phyloP scores from a whole-genome alignment of 768 basidiomycete genomes.

The Macrolepiota dolichaula region DNA sequence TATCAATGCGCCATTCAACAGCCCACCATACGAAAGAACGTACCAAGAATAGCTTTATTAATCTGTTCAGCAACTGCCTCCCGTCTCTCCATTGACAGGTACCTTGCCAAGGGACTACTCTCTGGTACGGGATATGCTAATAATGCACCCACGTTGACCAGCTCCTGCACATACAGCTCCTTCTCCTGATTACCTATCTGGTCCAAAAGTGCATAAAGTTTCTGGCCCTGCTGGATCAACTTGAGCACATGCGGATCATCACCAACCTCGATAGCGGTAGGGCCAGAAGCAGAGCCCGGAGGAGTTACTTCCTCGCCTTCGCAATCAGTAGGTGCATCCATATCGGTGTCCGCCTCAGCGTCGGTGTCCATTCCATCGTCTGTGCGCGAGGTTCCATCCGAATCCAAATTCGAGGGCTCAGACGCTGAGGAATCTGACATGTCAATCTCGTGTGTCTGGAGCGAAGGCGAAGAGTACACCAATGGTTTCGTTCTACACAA shows the following conservation, averaged over 20 bases:
- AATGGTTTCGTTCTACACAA: slow-evolving; percentile 73
- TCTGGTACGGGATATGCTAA: slow-evolving; percentile 85
- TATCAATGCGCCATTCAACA: not conserved
- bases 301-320: not conserved
- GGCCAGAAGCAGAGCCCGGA: not conserved
- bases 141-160: slow-evolving; percentile 70
- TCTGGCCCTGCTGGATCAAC: slow-evolving; percentile 40
- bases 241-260: slow-evolving; percentile 6
- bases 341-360: not conserved
- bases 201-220: slow-evolving; percentile 61
- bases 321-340: not conserved
- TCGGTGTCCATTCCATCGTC: slow-evolving; percentile 1
- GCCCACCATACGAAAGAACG: slow-evolving; percentile 24
- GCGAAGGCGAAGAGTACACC: slow-evolving; percentile 17
- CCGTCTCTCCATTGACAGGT: slow-evolving; percentile 73
- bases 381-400: not conserved
- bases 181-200: slow-evolving; percentile 58
- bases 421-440: slow-evolving; percentile 3
- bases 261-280: not conserved
- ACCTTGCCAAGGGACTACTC: slow-evolving; percentile 68
- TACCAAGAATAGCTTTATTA: slow-evolving; percentile 81
- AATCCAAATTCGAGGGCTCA: not conserved
- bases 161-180: slow-evolving; percentile 61
- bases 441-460: slow-evolving; percentile 2
- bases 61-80: slow-evolving; percentile 86